Percentiles rank a stretch among this genome's conserved stretches.
phyloP scores from a whole-genome alignment of 352 stramenopile genomes.

The Pythium inflatum region DNA sequence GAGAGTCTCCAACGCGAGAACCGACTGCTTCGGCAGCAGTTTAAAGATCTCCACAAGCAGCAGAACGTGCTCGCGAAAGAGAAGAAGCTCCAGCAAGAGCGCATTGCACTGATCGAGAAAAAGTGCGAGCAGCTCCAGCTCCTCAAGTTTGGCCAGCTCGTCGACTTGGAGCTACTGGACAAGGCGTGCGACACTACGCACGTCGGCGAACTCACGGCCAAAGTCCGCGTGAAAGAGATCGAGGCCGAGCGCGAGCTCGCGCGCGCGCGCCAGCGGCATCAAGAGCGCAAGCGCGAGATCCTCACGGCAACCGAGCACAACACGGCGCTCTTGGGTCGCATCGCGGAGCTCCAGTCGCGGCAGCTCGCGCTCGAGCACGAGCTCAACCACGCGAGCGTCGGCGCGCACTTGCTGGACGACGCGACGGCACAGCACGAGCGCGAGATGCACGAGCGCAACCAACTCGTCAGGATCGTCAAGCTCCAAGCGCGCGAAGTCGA shows the following conservation, averaged over 20 bases:
- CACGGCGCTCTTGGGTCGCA: slow-evolving; percentile 75
- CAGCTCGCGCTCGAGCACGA: slow-evolving; percentile 87
- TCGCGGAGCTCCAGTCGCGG: slow-evolving; percentile 75
- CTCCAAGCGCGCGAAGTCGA: slow-evolving; percentile 92
- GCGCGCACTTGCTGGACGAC: slow-evolving; percentile 54
- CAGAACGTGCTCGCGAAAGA: slow-evolving; percentile 82
- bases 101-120: slow-evolving; percentile 61
- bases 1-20: slow-evolving; percentile 84
- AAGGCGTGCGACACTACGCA: slow-evolving; percentile 77
- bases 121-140: slow-evolving; percentile 82
- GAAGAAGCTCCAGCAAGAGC: slow-evolving; percentile 73
- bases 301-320: slow-evolving; percentile 85
- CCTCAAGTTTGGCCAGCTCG: slow-evolving; percentile 80
- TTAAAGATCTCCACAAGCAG: slow-evolving; percentile 89
- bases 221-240: slow-evolving; percentile 76
- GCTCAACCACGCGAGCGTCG: slow-evolving; percentile 70
- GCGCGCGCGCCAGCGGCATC: slow-evolving; percentile 52
- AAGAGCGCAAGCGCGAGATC: slow-evolving; percentile 73
- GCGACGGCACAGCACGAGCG: slow-evolving; percentile 53
- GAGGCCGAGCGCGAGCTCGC: slow-evolving; percentile 62
- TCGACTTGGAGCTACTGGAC: slow-evolving; percentile 90
- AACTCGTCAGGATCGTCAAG: slow-evolving; percentile 90
- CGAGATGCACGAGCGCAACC: slow-evolving; percentile 89
- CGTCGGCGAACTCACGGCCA: slow-evolving; percentile 69
- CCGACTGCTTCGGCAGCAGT: slow-evolving; percentile 82